phyloP scores from a whole-genome alignment of 805 yeast species.

The Barnettozyma pratensis region DNA sequence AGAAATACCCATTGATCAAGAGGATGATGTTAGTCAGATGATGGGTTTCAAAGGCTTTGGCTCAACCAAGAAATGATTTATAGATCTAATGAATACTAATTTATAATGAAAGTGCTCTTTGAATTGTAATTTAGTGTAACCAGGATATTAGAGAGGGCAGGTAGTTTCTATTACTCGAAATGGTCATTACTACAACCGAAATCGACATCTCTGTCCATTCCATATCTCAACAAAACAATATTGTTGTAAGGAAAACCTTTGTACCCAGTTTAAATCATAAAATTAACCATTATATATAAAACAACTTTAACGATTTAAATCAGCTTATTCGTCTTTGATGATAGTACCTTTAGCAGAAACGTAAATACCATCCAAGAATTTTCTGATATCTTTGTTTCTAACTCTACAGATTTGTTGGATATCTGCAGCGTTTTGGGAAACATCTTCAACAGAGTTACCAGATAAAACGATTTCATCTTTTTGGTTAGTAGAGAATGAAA shows the following conservation, averaged over 20 bases:
- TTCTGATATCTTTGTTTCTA: constrained; percentile 99
- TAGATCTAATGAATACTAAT: neutral
- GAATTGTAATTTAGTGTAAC: neutral
- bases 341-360: constrained; percentile 93
- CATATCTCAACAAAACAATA: constrained; percentile 10
- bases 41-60: constrained; percentile 65
- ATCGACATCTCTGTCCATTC: neutral
- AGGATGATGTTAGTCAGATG: constrained; percentile 27
- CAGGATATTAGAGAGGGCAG: neutral
- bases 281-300: constrained; percentile 6
- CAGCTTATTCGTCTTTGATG: constrained; percentile 50
- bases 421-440: constrained; percentile 98
- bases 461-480: constrained; percentile 92
- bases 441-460: constrained; percentile 97
- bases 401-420: constrained; percentile 97
- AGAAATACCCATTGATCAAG: constrained; percentile 12
- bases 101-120: neutral
- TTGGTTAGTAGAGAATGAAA: constrained; percentile 73
- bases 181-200: constrained; percentile 1
- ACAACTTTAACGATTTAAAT: constrained; percentile 1
- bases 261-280: constrained; percentile 6
- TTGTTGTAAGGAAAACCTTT: constrained; percentile 9
- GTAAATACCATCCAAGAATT: constrained; percentile 99
- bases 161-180: neutral
- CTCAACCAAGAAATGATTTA: constrained; percentile 34